Conservation (phyloP, 169 alveolate species). For the Theileria orientalis region DNA sequence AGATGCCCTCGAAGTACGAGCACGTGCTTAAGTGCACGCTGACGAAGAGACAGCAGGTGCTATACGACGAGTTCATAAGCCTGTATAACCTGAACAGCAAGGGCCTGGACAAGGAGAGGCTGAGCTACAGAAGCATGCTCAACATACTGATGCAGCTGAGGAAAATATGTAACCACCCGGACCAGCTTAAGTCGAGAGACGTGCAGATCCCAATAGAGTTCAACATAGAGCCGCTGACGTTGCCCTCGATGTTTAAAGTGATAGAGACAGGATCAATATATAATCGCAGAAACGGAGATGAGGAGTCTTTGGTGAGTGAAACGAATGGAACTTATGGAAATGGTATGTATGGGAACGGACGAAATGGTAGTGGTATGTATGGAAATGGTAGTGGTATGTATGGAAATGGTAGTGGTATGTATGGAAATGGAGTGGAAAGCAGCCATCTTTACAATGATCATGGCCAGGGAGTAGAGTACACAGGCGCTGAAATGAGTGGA, state of each 20-base stretch:
- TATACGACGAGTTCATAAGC: constrained; percentile 96
- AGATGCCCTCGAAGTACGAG: constrained; percentile 96
- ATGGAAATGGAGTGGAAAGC: too few relatives aligned
- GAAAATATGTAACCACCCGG: constrained; percentile 99
- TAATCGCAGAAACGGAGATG: constrained; percentile 18
- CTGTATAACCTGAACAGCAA: constrained; percentile 51
- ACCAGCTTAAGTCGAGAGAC: constrained; percentile 91
- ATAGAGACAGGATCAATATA: constrained; percentile 18
- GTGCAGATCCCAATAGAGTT: constrained; percentile 83
- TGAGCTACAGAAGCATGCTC: constrained; percentile 91
- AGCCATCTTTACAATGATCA: too few relatives aligned
- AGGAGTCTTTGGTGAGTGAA: constrained; percentile 10
- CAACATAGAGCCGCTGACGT: constrained; percentile 56
- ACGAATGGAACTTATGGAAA: too few relatives aligned
- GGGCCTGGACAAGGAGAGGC: constrained; percentile 73
- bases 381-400: too few relatives aligned
- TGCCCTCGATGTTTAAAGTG: constrained; percentile 72
- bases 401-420: too few relatives aligned
- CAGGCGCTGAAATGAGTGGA: too few relatives aligned
- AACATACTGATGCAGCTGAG: constrained; percentile 93
- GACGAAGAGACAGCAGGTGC: constrained; percentile 88
- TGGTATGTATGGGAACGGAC: neutral
- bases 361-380: neutral
- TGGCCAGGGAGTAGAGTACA: too few relatives aligned
- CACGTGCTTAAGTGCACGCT: constrained; percentile 91